Evolutionary conservation across 371 early-diverging fungal species (phyloP).

Genomic region (Mucor velutinosus): DNA sequence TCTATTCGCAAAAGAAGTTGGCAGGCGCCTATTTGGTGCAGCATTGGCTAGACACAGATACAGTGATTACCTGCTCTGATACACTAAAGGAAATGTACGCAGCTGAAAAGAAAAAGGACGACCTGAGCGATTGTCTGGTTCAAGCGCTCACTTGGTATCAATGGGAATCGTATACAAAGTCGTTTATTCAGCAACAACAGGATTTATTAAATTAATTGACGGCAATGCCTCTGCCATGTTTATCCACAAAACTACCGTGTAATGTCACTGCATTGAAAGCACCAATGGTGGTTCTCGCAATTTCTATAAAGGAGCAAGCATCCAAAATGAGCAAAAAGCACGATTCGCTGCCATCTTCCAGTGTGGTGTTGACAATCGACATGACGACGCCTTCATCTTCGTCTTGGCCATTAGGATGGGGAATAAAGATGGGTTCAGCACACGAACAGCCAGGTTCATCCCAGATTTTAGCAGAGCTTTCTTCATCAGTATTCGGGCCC

Average conservation of each 20-base stretch:
- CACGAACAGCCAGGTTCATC: slow-evolving; percentile 62
- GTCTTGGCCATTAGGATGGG: slow-evolving; percentile 42
- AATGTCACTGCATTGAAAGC: slow-evolving; percentile 45
- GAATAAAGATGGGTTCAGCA: slow-evolving; percentile 73
- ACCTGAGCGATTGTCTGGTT: slow-evolving; percentile 71
- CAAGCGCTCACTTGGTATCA: slow-evolving; percentile 70
- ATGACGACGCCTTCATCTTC: slow-evolving; percentile 75
- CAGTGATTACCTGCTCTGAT: slow-evolving; percentile 21
- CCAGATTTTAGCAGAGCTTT: slow-evolving; percentile 40
- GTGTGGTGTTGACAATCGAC: slow-evolving; percentile 50
- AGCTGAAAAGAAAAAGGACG: slow-evolving; percentile 68
- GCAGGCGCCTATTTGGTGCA: slow-evolving; percentile 38
- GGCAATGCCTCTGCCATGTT: slow-evolving; percentile 37
- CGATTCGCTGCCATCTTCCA: slow-evolving; percentile 39
- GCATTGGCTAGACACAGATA: slow-evolving; percentile 34
- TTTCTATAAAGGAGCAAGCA: slow-evolving; percentile 59
- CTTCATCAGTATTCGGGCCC: slow-evolving; percentile 34
- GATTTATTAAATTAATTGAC: slow-evolving; percentile 31
- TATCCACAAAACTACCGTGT: slow-evolving; percentile 49
- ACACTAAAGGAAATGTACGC: slow-evolving; percentile 41
- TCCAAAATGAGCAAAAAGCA: slow-evolving; percentile 66
- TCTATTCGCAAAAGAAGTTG: slow-evolving; percentile 29
- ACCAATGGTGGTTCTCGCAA: slow-evolving; percentile 57
- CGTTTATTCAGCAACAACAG: background rate
- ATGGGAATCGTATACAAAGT: slow-evolving; percentile 50